Evolutionary conservation across 441 rosid species (phyloP), one percentile per base, ranked within the genome.

Genomic region (Adansonia madagascariensis): DNA sequence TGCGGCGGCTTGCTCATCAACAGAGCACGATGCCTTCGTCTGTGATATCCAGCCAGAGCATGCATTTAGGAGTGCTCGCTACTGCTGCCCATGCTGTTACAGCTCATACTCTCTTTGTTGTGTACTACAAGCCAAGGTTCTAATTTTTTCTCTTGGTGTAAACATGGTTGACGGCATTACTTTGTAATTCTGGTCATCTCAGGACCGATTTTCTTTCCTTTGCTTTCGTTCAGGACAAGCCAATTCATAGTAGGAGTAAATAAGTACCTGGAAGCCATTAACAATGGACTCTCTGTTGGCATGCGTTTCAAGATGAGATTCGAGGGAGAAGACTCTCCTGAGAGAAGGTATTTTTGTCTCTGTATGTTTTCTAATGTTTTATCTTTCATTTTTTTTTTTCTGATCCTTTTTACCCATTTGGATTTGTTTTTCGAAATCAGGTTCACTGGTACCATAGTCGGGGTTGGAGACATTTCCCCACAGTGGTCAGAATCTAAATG

Each of bases 41-140:
- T 1, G 97, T 95, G 67, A 95, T 95, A 74, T 96, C 99, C 18
- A 91, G 98, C 81, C 98, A 94, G 73, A 96, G 98, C 86, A 96
- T 96, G 99, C 98, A 91, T 79, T 86, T 96, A 31, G 99, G 99
- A 79, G 97, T 96, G 71, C 97, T 96, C 57, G 99, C 98, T 49
- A 91, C 99, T 46, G 99, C 99, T 76, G 91, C 99, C 81, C 97
- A 96, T 80, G 99, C 99, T 75, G 91, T 92, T 72, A 22, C 76
- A 20, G 92, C 98, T 24, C 86, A 82, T 27, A 89, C 97, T 57
- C 84, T 88, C 62, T 96, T 94, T 84, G 90, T 92, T 75, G 98
- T 96, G 20, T 94, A 85, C 78, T 94, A 92, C 82, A 96, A 94
- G 83, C 99, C 99, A 10, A 94, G 99, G 98, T 94, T 43, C 11